These are phyloP conservation scores for Dimargaris xerosporica DNA, from an alignment of 192 early-diverging fungal species.

Conservation along the genomic window DNA sequence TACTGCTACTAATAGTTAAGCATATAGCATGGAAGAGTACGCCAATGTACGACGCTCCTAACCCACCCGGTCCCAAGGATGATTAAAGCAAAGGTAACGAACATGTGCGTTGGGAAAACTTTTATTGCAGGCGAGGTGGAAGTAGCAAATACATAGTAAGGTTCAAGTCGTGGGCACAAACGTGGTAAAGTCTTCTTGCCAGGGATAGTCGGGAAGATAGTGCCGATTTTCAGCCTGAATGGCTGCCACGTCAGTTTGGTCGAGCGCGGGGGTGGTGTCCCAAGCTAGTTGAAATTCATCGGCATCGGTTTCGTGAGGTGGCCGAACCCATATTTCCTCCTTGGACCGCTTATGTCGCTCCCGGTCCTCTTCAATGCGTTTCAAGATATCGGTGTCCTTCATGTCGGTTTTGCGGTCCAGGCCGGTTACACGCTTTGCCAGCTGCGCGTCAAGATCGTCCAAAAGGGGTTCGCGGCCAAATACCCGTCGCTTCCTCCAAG, in stretches of 20 bases:
- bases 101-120: no score
- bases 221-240: slow-evolving; percentile 21
- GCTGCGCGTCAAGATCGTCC: slow-evolving; percentile 15
- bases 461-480: slow-evolving; percentile 13
- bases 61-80: no score
- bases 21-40: no score
- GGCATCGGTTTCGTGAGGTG: slow-evolving; percentile 16
- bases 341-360: slow-evolving; percentile 34
- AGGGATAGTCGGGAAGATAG: slow-evolving; percentile 14
- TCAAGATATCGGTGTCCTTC: slow-evolving; percentile 29
- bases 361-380: slow-evolving; percentile 37
- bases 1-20: no score
- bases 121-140: no score
- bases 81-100: no score
- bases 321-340: slow-evolving; percentile 36
- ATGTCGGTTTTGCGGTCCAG: slow-evolving; percentile 15
- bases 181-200: slow-evolving; percentile 9
- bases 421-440: slow-evolving; percentile 15
- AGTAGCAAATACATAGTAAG: no score
- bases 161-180: background rate
- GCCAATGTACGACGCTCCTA: no score
- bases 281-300: slow-evolving; percentile 28
- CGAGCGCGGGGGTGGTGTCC: slow-evolving; percentile 30
- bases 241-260: slow-evolving; percentile 25
- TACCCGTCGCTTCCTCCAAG: slow-evolving; percentile 19